These are phyloP conservation scores for Closterium sp. DNA, from an alignment of 139 green algal species.

Conservation along the genomic window DNA sequence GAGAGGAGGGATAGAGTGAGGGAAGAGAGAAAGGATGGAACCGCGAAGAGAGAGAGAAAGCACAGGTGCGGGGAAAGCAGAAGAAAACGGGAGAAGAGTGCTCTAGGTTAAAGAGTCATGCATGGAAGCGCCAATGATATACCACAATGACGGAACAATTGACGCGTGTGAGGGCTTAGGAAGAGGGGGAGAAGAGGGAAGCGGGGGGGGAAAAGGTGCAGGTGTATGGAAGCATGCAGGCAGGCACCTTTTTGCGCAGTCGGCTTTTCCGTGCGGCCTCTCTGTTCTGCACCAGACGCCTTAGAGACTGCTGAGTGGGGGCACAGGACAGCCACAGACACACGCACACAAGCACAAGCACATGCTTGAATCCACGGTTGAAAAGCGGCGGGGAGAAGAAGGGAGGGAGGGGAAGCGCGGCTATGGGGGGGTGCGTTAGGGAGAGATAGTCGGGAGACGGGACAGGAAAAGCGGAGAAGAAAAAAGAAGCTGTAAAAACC, in stretches of 20 bases:
- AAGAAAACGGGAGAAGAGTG: too few relatives aligned
- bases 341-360: background rate
- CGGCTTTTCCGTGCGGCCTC: conserved; percentile 47
- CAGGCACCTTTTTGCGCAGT: conserved; percentile 37
- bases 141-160: too few relatives aligned
- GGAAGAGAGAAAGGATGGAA: background rate
- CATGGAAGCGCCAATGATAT: too few relatives aligned
- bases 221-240: background rate
- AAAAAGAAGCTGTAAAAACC: background rate
- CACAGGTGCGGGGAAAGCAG: background rate
- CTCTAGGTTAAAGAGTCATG: too few relatives aligned
- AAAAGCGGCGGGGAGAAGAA: background rate
- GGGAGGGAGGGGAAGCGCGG: background rate
- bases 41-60: background rate
- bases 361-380: background rate
- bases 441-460: background rate
- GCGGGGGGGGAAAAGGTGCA: background rate
- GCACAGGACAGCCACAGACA: background rate
- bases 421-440: background rate
- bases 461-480: background rate
- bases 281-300: conserved; percentile 46
- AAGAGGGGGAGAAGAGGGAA: background rate
- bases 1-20: background rate
- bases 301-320: conserved; percentile 16
- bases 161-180: too few relatives aligned